Evolutionary conservation across 176 grass and related monocot genomes (phyloP).

Genomic region (Saccharum officinarum): DNA sequence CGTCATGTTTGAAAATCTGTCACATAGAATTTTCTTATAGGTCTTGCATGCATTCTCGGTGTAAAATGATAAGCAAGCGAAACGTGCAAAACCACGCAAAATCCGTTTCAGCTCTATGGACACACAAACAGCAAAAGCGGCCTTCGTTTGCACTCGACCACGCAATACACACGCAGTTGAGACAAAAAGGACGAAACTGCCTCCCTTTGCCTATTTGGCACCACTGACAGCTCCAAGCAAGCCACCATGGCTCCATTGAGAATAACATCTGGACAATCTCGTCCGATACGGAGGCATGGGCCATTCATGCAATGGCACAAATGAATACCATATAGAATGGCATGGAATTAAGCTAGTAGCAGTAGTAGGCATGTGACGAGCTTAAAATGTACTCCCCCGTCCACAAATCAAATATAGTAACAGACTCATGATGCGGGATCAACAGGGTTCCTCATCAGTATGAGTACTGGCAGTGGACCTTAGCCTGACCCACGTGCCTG

Average conservation of each 20-base stretch:
- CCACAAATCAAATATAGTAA: too few relatives aligned
- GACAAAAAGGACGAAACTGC: constrained; percentile 15
- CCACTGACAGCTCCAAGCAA: not conserved
- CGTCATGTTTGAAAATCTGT: not conserved
- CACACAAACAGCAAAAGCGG: not conserved
- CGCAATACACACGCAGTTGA: not conserved
- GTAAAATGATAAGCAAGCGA: not conserved
- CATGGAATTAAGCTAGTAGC: not conserved
- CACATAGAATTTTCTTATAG: not conserved
- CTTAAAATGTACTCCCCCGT: not conserved
- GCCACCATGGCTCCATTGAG: not conserved
- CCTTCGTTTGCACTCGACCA: not conserved
- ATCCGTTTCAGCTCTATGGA: not conserved
- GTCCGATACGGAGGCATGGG: not conserved
- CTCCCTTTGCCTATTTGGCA: not conserved
- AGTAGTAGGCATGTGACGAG: not conserved
- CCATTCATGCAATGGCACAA: not conserved
- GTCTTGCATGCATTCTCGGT: not conserved
- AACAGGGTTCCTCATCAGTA: too few relatives aligned
- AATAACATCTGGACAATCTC: not conserved
- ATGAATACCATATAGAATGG: not conserved
- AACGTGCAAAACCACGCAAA: not conserved
- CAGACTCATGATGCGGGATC: too few relatives aligned
- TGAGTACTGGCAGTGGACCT: too few relatives aligned
- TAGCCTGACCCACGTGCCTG: too few relatives aligned